Evolutionary conservation across 164 flowering plant species (phyloP).

Genomic region (Paratinospora sagittata): DNA sequence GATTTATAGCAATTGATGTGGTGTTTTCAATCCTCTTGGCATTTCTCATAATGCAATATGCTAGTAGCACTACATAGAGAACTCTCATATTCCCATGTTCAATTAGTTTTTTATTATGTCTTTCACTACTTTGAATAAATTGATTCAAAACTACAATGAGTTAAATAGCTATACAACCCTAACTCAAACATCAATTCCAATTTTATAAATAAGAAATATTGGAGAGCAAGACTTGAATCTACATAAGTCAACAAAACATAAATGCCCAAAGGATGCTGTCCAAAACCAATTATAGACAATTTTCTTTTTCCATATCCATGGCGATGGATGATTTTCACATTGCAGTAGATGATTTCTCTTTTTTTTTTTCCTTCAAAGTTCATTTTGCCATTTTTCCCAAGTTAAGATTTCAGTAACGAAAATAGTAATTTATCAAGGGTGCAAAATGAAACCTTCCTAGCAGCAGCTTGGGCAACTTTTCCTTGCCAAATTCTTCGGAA

Average conservation of each 20-base stretch:
- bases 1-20: too few relatives aligned
- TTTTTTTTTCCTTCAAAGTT: background rate
- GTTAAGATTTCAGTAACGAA: background rate
- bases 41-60: too few relatives aligned
- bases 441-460: constrained; percentile 63
- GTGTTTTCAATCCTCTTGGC: too few relatives aligned
- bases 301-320: too few relatives aligned
- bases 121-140: too few relatives aligned
- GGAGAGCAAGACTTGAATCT: background rate
- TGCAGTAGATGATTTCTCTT: background rate
- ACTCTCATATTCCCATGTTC: too few relatives aligned
- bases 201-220: background rate
- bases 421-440: constrained; percentile 1
- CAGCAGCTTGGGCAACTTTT: constrained; percentile 70
- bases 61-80: too few relatives aligned
- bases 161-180: too few relatives aligned
- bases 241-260: background rate
- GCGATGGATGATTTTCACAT: too few relatives aligned
- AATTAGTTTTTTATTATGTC: too few relatives aligned
- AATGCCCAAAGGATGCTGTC: background rate
- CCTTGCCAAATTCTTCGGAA: constrained; percentile 94
- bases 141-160: too few relatives aligned
- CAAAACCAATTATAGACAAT: background rate
- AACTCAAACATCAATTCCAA: background rate
- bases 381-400: background rate